A percentile compares a stretch with the other conserved stretches of the same genome.
Conservation (phyloP, 164 flowering plant species). For the Stephania japonica region DNA sequence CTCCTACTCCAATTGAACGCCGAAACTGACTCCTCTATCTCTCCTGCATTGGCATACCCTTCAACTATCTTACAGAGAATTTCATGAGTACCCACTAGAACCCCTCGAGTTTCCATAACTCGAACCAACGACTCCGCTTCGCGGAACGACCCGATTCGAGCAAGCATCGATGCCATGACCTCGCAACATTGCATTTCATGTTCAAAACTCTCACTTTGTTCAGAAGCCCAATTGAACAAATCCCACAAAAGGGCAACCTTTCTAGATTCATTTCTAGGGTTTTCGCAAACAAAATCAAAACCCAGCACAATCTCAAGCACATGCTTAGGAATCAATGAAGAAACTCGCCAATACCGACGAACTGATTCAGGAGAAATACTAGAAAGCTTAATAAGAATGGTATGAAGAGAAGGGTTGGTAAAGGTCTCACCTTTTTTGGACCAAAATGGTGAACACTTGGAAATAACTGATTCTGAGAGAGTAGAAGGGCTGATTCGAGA, state of each 20-base stretch:
- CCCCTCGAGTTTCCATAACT: slow-evolving; percentile 31
- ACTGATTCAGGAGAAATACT: slow-evolving; percentile 40
- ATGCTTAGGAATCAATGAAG: slow-evolving; percentile 48
- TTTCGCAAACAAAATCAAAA: slow-evolving; percentile 29
- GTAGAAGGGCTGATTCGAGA: slow-evolving; percentile 16
- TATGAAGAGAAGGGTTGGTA: slow-evolving; percentile 25
- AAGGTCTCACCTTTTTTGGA: slow-evolving; percentile 27
- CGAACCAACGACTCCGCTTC: slow-evolving; percentile 54
- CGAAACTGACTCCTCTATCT: slow-evolving; percentile 39
- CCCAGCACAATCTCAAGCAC: slow-evolving; percentile 54
- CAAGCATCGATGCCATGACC: slow-evolving; percentile 64
- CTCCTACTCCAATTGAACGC: slow-evolving; percentile 42
- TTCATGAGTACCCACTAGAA: slow-evolving; percentile 32
- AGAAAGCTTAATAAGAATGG: slow-evolving; percentile 42
- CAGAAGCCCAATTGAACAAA: slow-evolving; percentile 58
- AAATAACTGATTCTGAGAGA: slow-evolving; percentile 33
- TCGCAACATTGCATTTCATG: slow-evolving; percentile 50
- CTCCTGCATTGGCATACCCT: slow-evolving; percentile 35
- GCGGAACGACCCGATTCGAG: slow-evolving; percentile 33
- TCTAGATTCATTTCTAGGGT: slow-evolving; percentile 21
- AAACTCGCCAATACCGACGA: slow-evolving; percentile 50
- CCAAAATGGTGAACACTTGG: slow-evolving; percentile 31
- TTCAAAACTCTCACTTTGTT: slow-evolving; percentile 34
- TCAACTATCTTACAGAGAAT: slow-evolving; percentile 40
- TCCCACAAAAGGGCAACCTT: slow-evolving; percentile 60